Conservation (phyloP, 768 basidiomycete species). For the Termitomyces sp. region DNA sequence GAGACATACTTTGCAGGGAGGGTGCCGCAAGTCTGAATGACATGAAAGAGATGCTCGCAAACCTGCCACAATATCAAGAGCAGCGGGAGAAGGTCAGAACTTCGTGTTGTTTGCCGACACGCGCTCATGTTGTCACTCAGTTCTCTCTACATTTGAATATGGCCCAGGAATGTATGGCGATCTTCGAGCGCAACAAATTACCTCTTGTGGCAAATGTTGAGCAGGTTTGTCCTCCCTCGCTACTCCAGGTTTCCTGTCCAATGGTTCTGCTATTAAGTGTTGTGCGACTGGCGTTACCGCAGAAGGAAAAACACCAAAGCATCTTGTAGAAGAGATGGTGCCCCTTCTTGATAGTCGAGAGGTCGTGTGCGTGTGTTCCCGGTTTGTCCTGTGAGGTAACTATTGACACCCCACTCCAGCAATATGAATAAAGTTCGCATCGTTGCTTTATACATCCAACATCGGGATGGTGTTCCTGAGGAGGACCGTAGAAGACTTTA, state of each 20-base stretch:
- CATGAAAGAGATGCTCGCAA: conserved; percentile 99
- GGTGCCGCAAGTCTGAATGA: conserved; percentile 89
- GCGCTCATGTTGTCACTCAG: conserved; percentile 34
- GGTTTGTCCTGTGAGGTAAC: not conserved
- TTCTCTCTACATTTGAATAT: conserved; percentile 96
- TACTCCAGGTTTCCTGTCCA: not conserved
- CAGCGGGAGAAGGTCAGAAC: conserved; percentile 81
- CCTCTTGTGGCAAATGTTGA: conserved; percentile 84
- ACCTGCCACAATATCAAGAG: conserved; percentile 90
- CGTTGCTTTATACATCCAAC: conserved; percentile 91
- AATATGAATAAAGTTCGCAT: conserved; percentile 93
- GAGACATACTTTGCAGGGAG: conserved; percentile 39
- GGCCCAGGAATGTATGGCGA: conserved; percentile 95
- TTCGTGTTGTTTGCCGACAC: not conserved
- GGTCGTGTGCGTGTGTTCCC: conserved; percentile 55
- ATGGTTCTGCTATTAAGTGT: conserved; percentile 47
- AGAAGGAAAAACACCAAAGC: conserved; percentile 93
- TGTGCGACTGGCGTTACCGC: conserved; percentile 91
- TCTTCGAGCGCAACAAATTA: conserved; percentile 88
- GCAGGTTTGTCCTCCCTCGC: conserved; percentile 52
- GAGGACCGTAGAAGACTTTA: conserved; percentile 93
- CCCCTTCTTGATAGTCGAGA: conserved; percentile 87
- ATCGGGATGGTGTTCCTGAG: conserved; percentile 96
- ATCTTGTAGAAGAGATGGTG: conserved; percentile 97
- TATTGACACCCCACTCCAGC: conserved; percentile 33